Evolutionary conservation across 2,329 filamentous ascomycete species (phyloP).

Genomic region (Sarocladium brachiariae): DNA sequence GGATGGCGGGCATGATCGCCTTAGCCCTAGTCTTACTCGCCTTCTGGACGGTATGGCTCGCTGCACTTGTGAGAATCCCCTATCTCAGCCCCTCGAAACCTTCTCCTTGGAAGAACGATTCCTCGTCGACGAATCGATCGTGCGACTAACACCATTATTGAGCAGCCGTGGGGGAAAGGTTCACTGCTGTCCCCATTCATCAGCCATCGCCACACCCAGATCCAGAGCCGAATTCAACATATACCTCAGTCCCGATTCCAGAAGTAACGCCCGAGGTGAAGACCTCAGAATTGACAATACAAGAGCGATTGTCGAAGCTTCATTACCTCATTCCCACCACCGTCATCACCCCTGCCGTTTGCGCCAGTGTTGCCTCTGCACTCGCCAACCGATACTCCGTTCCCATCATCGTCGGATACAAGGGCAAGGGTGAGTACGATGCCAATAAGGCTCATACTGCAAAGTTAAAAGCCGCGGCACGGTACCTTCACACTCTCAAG

Average conservation of each 20-base stretch:
- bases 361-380: conserved; percentile 15
- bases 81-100: neutral
- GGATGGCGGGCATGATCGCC: neutral
- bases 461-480: conserved; percentile 14
- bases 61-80: neutral
- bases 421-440: conserved; percentile 15
- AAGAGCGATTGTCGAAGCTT: conserved; percentile 3
- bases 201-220: neutral
- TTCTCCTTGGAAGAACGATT: neutral
- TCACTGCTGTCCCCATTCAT: neutral
- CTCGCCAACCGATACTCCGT: conserved; percentile 19
- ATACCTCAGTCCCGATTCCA: neutral
- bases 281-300: neutral
- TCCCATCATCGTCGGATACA: conserved; percentile 16
- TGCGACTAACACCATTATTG: no score
- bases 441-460: conserved; percentile 15
- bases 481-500: conserved; percentile 13
- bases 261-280: neutral
- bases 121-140: no score
- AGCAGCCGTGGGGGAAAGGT: neutral
- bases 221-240: neutral
- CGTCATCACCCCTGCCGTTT: conserved; percentile 12
- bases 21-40: neutral
- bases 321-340: conserved; percentile 18
- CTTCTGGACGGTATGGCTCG: conserved; percentile 1